Evolutionary conservation across 805 yeast species (phyloP).

Genomic region (Priceomyces haplophilus): DNA sequence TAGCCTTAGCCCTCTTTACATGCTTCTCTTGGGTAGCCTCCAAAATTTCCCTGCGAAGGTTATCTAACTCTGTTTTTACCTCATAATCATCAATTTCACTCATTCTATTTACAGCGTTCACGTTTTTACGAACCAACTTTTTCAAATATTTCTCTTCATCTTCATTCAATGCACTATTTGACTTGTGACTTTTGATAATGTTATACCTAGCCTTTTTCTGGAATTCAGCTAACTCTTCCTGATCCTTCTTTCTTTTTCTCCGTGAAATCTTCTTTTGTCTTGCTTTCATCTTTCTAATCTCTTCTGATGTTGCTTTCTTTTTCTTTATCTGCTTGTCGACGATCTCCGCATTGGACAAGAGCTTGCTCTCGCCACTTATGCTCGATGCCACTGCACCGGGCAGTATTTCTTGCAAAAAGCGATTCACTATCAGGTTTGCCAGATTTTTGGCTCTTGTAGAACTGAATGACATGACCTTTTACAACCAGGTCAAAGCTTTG

Average conservation of each 20-base stretch:
- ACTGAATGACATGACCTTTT: constrained; percentile 18
- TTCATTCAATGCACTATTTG: constrained; percentile 18
- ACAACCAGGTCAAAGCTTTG: background rate
- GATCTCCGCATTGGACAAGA: constrained; percentile 17
- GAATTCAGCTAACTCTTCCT: constrained; percentile 30
- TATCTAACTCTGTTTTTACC: constrained; percentile 28
- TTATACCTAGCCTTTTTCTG: constrained; percentile 36
- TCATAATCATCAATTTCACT: constrained; percentile 32
- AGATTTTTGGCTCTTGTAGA: constrained; percentile 30
- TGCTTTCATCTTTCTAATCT: constrained; percentile 18
- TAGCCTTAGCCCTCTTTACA: constrained; percentile 21
- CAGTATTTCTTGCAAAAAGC: constrained; percentile 20
- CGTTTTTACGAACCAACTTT: constrained; percentile 37
- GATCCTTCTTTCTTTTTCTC: constrained; percentile 25
- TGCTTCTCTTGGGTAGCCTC: constrained; percentile 18
- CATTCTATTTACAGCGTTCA: constrained; percentile 25
- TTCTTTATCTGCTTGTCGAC: constrained; percentile 16
- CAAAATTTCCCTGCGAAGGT: constrained; percentile 26
- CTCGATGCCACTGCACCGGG: constrained; percentile 7
- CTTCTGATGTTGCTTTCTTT: constrained; percentile 10
- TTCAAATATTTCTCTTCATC: constrained; percentile 38
- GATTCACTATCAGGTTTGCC: constrained; percentile 41
- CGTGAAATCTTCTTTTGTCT: constrained; percentile 20
- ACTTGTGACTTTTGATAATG: constrained; percentile 33
- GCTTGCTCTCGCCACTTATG: background rate